These are phyloP conservation scores for Leccinum rimulosum DNA, from an alignment of 768 basidiomycete genomes.

Conservation along the genomic window DNA sequence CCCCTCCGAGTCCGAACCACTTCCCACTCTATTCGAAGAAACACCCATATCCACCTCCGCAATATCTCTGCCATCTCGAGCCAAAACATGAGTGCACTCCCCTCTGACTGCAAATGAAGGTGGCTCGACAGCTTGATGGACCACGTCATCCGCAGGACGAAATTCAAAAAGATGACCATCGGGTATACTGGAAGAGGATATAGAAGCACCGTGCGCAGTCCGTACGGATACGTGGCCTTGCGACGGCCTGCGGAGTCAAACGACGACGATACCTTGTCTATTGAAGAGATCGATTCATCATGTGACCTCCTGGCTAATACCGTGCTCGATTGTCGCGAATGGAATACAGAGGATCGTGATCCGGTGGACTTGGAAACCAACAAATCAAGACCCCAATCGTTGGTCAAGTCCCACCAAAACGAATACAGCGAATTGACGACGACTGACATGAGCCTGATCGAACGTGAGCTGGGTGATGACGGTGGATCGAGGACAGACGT, in stretches of 20 bases:
- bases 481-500: constrained; percentile 23
- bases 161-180: constrained; percentile 74
- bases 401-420: constrained; percentile 99
- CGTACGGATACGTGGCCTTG: constrained; percentile 49
- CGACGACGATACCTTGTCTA: constrained; percentile 14
- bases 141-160: constrained; percentile 91
- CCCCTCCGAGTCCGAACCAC: constrained; percentile 52
- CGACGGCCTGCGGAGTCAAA: constrained; percentile 15
- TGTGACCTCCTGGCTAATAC: constrained; percentile 20
- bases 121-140: constrained; percentile 87
- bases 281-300: not conserved
- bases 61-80: constrained; percentile 88
- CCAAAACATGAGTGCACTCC: constrained; percentile 81
- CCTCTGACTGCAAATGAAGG: constrained; percentile 74
- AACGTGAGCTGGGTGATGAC: constrained; percentile 4
- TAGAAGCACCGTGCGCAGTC: constrained; percentile 72
- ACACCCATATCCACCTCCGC: constrained; percentile 97
- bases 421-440: constrained; percentile 89
- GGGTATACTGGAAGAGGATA: constrained; percentile 86
- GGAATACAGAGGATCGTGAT: constrained; percentile 42
- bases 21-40: constrained; percentile 97
- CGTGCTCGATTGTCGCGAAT: constrained; percentile 42
- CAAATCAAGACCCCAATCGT: constrained; percentile 93
- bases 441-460: constrained; percentile 74
- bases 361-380: constrained; percentile 41